Conservation (phyloP, 1,284 basidiomycete genomes). For the Cutaneotrichosporon sp. region DNA sequence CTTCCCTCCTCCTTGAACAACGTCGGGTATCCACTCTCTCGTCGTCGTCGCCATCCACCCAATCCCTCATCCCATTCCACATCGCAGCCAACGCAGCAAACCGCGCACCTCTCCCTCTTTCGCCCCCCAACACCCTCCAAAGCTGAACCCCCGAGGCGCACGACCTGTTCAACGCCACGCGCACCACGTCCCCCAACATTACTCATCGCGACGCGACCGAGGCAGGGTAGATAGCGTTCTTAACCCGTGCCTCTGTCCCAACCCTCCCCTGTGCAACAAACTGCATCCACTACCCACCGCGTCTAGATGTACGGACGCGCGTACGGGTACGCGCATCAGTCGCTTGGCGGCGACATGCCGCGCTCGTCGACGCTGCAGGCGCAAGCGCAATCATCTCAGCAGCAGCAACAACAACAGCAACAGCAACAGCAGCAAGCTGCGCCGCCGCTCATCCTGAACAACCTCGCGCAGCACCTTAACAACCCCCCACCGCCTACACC, state of each 20-base stretch:
- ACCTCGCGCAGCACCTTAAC: slow-evolving; percentile 47
- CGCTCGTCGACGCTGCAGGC: slow-evolving; percentile 14
- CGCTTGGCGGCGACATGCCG: slow-evolving; percentile 12
- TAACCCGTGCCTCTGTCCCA: no score
- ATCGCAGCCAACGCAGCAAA: neutral
- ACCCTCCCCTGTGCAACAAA: no score
- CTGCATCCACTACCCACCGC: neutral
- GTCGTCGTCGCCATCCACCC: neutral
- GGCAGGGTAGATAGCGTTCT: no score
- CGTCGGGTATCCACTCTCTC: no score
- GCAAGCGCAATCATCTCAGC: slow-evolving; percentile 8
- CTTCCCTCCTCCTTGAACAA: no score
- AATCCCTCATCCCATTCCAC: neutral
- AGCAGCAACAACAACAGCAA: slow-evolving; percentile 12
- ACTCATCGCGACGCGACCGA: no score
- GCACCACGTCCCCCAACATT: no score
- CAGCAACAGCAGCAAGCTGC: slow-evolving; percentile 14
- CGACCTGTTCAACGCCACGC: no score
- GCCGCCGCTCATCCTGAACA: slow-evolving; percentile 42
- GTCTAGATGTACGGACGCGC: slow-evolving; percentile 16
- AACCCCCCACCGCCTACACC: slow-evolving; percentile 37
- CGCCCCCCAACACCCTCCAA: no score
- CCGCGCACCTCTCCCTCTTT: neutral
- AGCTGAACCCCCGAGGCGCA: no score
- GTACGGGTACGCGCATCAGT: slow-evolving; percentile 10